phyloP scores from a whole-genome alignment of 2,329 filamentous ascomycete species.

The Fusarium setosum region DNA sequence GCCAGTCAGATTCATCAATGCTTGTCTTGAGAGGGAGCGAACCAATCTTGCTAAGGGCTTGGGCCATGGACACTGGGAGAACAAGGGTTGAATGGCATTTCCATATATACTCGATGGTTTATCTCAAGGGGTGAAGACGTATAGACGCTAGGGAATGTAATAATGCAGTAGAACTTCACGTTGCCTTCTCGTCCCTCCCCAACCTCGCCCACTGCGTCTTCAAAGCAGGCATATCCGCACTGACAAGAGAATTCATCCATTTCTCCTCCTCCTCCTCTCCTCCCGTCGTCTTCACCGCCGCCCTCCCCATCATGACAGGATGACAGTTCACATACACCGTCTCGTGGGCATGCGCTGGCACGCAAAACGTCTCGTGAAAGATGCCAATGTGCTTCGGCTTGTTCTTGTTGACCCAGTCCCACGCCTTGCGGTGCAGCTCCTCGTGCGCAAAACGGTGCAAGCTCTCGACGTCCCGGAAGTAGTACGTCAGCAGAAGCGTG shows the following conservation, averaged over 20 bases:
- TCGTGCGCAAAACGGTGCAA: constrained; percentile 65
- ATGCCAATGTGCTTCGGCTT: constrained; percentile 57
- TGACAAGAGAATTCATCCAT: constrained; percentile 51
- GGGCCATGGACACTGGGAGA: no score
- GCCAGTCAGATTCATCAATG: no score
- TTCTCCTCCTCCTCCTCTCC: constrained; percentile 29
- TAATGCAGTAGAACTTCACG: no score
- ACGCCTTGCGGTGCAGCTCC: constrained; percentile 57
- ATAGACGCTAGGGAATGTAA: not conserved
- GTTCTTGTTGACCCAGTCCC: constrained; percentile 60
- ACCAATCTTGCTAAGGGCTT: no score
- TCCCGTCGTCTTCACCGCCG: constrained; percentile 37
- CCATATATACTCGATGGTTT: no score
- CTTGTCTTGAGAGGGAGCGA: no score
- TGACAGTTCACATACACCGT: constrained; percentile 60
- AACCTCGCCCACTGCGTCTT: constrained; percentile 51
- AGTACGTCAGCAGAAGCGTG: constrained; percentile 58
- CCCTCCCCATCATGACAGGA: constrained; percentile 50
- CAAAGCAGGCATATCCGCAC: constrained; percentile 44
- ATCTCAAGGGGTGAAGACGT: no score
- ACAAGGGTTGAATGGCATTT: no score
- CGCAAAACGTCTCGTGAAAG: constrained; percentile 65
- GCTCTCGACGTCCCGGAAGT: constrained; percentile 61
- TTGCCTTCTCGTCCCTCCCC: constrained; percentile 40
- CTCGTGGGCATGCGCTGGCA: constrained; percentile 60